Evolutionary conservation across 2,329 filamentous ascomycete species (phyloP), one percentile per base, ranked within the genome.

Genomic region (Zelopaecilomyces penicillatus): DNA sequence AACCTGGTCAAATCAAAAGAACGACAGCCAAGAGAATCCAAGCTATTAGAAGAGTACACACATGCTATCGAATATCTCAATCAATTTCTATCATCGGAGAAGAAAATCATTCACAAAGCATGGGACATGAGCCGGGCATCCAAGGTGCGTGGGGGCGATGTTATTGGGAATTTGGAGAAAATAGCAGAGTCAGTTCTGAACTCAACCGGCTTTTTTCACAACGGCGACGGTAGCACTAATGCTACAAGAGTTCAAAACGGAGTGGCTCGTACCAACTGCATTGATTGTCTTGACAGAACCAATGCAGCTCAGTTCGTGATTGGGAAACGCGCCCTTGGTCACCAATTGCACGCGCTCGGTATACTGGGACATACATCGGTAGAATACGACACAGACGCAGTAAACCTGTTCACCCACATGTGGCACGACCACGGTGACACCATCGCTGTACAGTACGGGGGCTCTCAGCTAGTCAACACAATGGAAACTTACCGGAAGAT

Each of bases 401-500:
- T 96, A 46, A 95, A 97, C 55, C 77, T 96, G 7, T 96, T 98
- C 56, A 97, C 93, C 1, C 87, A 95, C 57, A 97, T 98, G 91
- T 95, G 90, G 68, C 90, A 97, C 62, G 89, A 95, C 54, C 93
- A 98, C 59, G 93, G 93, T 46, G 93, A 98, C 63, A 96, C 90
- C 4, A 97, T 98, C 57, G 93, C 93, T 1, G 85, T 97, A 43
- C 93, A 98, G 62, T 98, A 98, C 56, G 93, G 93, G 45, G 93
- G 93, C 7, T 97, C 90, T 3, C 93, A 98, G 64, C 76, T 98
- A 1, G 93, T 98, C 56, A 98, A 98, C 62, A 98, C 93, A 0
- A 97, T 98, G 90, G 90, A 95, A 53, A 98, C 93, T 4, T 98
- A 98, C 63, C 85, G 93, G 46, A 97, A 97, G 66, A 95, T 96